These are phyloP conservation scores for Candida khao-thaluensis DNA, from an alignment of 805 yeast species.

Conservation along the genomic window DNA sequence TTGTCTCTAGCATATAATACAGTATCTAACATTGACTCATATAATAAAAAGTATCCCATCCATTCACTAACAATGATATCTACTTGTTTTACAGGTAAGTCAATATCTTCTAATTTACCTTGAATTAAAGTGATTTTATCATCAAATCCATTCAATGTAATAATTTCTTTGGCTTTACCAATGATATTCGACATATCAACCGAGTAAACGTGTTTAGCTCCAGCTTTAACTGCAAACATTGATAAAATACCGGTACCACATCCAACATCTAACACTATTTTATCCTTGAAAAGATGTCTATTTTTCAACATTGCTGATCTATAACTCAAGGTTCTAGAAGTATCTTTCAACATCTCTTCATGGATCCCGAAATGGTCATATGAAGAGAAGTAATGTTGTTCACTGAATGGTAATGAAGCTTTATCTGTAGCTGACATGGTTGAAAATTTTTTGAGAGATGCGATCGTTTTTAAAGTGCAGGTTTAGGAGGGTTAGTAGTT, in stretches of 20 bases:
- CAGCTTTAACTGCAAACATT: slow-evolving; percentile 98
- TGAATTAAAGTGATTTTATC: slow-evolving; percentile 85
- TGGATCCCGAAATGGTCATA: slow-evolving; percentile 98
- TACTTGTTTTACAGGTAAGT: slow-evolving; percentile 79
- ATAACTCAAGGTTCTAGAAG: slow-evolving; percentile 87
- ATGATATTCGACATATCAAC: slow-evolving; percentile 97
- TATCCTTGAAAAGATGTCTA: slow-evolving; percentile 84
- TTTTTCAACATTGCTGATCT: slow-evolving; percentile 90
- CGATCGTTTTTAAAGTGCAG: no score
- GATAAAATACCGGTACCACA: slow-evolving; percentile 98
- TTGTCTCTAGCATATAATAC: slow-evolving; percentile 92
- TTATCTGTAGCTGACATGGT: slow-evolving; percentile 65
- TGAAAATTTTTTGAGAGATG: slow-evolving; percentile 2
- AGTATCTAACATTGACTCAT: slow-evolving; percentile 97
- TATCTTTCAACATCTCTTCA: slow-evolving; percentile 97
- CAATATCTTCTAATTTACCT: slow-evolving; percentile 94
- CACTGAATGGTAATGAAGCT: slow-evolving; percentile 60
- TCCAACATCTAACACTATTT: slow-evolving; percentile 94
- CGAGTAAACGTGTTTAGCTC: slow-evolving; percentile 96
- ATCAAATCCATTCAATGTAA: slow-evolving; percentile 75
- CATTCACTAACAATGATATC: slow-evolving; percentile 96
- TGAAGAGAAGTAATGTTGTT: slow-evolving; percentile 92
- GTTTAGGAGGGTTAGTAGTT: not conserved
- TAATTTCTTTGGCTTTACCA: slow-evolving; percentile 91
- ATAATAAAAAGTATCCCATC: slow-evolving; percentile 98